These are phyloP conservation scores for Hirschioporus abietinus DNA, from an alignment of 768 basidiomycete genomes.

Conservation along the genomic window DNA sequence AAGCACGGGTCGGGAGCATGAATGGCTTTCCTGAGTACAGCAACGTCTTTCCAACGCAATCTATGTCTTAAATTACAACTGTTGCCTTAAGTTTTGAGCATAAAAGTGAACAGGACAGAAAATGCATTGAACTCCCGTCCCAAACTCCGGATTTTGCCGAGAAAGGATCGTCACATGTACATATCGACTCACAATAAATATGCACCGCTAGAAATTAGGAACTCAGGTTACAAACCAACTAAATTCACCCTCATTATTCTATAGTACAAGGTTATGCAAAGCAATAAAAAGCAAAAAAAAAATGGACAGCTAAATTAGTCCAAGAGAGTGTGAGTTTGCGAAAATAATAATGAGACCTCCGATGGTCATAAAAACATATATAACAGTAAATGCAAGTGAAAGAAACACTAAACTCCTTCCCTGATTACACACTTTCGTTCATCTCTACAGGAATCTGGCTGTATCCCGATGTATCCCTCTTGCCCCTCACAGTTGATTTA, in stretches of 20 bases:
- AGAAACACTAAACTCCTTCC: neutral
- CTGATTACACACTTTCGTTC: constrained; percentile 16
- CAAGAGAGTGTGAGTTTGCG: neutral
- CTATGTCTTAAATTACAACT: no score
- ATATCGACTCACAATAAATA: no score
- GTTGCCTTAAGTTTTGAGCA: no score
- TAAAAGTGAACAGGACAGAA: no score
- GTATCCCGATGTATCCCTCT: constrained; percentile 48
- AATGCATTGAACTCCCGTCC: no score
- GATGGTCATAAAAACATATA: neutral
- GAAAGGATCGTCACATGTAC: no score
- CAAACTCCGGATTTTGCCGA: no score
- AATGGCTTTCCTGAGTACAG: no score
- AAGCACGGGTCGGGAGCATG: no score
- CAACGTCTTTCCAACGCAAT: no score
- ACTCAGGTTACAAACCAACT: neutral
- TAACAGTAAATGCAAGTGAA: neutral
- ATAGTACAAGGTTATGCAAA: neutral
- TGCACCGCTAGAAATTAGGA: neutral
- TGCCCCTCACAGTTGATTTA: constrained; percentile 35
- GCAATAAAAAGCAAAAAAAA: neutral
- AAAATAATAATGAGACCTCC: neutral
- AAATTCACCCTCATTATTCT: neutral
- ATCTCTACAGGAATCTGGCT: constrained; percentile 70
- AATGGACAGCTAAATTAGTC: neutral